Evolutionary conservation across 306 rosid species (phyloP).

Genomic region (Vigna nakashimae): DNA sequence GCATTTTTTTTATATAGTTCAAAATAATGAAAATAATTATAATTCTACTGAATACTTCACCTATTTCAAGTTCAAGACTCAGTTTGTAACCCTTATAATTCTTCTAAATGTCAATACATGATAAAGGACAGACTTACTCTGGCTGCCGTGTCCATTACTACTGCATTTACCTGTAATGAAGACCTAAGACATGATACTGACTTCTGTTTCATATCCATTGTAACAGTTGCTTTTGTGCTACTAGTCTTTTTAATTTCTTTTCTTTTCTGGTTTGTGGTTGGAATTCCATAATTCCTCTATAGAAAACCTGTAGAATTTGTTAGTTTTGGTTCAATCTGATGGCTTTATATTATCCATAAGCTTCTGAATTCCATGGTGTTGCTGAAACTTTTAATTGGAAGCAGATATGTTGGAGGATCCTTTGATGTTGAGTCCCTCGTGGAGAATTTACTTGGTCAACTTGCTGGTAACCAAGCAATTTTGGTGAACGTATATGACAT

Average conservation of each 20-base stretch:
- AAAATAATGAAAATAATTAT: not conserved
- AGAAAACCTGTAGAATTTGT: not conserved
- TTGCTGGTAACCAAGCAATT: slow-evolving; percentile 91
- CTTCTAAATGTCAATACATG: not conserved
- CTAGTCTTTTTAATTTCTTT: slow-evolving; percentile 5
- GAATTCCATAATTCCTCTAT: not conserved
- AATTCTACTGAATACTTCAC: not conserved
- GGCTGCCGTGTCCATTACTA: not conserved
- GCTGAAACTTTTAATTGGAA: slow-evolving; percentile 41
- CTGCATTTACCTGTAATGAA: not conserved
- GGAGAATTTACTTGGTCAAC: slow-evolving; percentile 98
- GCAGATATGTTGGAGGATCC: slow-evolving; percentile 95
- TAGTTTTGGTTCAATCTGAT: slow-evolving; percentile 27
- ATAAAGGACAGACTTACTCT: not conserved
- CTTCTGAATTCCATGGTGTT: slow-evolving; percentile 39
- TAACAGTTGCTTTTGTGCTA: not conserved
- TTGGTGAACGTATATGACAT: slow-evolving; percentile 90
- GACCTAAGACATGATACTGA: not conserved
- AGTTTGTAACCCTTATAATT: slow-evolving; percentile 17
- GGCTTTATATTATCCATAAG: slow-evolving; percentile 34
- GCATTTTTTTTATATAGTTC: not conserved
- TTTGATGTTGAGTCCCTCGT: slow-evolving; percentile 98
- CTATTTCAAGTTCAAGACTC: slow-evolving; percentile 10
- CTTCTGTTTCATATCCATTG: slow-evolving; percentile 1
- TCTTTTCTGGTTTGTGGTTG: not conserved